Base-by-base conservation (phyloP, 1,284 basidiomycete species). In the Leccinum fuscescens region DNA sequence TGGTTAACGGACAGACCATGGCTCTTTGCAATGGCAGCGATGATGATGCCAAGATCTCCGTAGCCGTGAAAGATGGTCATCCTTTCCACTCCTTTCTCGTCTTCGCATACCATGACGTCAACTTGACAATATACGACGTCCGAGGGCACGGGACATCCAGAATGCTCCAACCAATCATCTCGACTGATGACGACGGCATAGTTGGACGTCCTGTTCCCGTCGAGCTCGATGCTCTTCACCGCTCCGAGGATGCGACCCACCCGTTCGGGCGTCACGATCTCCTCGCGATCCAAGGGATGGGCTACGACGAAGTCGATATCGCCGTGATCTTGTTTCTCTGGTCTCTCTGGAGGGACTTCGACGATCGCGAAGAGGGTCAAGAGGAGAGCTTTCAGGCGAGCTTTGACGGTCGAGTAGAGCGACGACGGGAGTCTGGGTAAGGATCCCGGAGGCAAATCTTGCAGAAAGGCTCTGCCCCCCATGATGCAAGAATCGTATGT, bases 1-100 rank as follows among this genome's bases (percentile, higher is more conserved):
- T 72, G 72, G 7, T 82, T 81, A 1, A 86, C 69, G 1, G 73
- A 69, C 5, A 89, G 65, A 1, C 86, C 84, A 48, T 75, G 74
- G 54, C 80, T 81, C 49, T 78, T 77, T 4, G 78, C 80, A 14
- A 89, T 69, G 6, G 84, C 66, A 12, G 82, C 81, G 53, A 90
- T 70, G 20, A 90, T 86, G 82, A 89, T 86, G 0, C 84, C 84
- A 6, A 89, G 73, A 65, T 89, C 88, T 2, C 88, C 88, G 65
- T 88, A 89, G 3, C 81, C 80, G 60, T 84, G 79, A 67, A 83
- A 82, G 69, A 87, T 81, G 9, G 78, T 65, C 17, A 82, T 70
- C 17, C 83, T 75, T 31, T 84, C 76, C 69, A 74, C 82, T 65
- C 83, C 82, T 20, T 73, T 76, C 64, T 75, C 70, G 68, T 82